Conservation (phyloP, 352 stramenopile genomes). For the Phytophthora foliorum region DNA sequence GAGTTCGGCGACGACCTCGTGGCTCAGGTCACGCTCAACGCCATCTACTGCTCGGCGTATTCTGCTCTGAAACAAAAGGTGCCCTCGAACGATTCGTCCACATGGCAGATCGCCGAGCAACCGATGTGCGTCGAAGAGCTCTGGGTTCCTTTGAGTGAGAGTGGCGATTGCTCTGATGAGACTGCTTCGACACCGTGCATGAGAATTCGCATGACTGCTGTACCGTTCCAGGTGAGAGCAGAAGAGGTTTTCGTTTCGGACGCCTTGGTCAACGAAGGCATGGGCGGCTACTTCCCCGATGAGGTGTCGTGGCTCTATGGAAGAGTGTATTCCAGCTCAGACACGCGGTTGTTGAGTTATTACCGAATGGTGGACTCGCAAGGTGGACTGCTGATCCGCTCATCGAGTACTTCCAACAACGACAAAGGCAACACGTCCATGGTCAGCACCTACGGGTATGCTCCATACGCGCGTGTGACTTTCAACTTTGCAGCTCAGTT, state of each 20-base stretch:
- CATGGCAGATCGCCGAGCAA: slow-evolving; percentile 70
- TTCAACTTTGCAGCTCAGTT: slow-evolving; percentile 81
- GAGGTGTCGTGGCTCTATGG: slow-evolving; percentile 74
- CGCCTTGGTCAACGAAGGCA: slow-evolving; percentile 66
- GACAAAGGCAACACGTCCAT: slow-evolving; percentile 78
- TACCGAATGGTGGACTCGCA: slow-evolving; percentile 79
- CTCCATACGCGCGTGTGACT: slow-evolving; percentile 72
- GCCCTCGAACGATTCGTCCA: slow-evolving; percentile 62
- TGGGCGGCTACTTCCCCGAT: slow-evolving; percentile 77
- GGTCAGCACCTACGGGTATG: slow-evolving; percentile 53
- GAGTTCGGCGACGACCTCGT: slow-evolving; percentile 92
- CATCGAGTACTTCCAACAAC: slow-evolving; percentile 77
- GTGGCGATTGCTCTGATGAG: slow-evolving; percentile 38
- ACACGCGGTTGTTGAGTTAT: slow-evolving; percentile 78
- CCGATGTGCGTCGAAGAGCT: slow-evolving; percentile 82
- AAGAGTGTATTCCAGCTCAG: slow-evolving; percentile 71
- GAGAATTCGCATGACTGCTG: slow-evolving; percentile 71
- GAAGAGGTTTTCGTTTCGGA: slow-evolving; percentile 69
- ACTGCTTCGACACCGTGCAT: slow-evolving; percentile 61
- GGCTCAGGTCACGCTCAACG: slow-evolving; percentile 68
- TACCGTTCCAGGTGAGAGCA: slow-evolving; percentile 79
- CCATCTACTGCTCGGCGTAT: slow-evolving; percentile 88
- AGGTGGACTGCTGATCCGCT: slow-evolving; percentile 74
- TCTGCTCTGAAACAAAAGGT: slow-evolving; percentile 57
- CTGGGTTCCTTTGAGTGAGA: slow-evolving; percentile 68